Conservation (phyloP, 768 basidiomycete species). For the Termitomyces sp. region DNA sequence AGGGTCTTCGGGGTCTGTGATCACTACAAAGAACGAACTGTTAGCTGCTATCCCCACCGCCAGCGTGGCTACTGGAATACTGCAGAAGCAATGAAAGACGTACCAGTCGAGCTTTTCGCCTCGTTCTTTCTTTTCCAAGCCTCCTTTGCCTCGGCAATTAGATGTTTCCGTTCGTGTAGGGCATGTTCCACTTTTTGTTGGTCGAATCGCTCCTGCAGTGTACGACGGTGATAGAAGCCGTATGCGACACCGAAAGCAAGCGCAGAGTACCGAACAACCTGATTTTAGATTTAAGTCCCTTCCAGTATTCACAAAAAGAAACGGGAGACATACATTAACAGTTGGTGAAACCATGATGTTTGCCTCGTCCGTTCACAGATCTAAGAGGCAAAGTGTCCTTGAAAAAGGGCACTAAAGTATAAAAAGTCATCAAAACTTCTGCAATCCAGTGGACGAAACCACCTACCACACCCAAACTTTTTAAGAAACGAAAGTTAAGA, state of each 20-base stretch:
- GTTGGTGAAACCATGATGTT: slow-evolving; percentile 65
- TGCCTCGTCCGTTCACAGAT: slow-evolving; percentile 22
- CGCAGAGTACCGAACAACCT: slow-evolving; percentile 95
- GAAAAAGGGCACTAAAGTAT: slow-evolving; percentile 2
- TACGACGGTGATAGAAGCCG: slow-evolving; percentile 88
- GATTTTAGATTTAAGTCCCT: slow-evolving; percentile 1
- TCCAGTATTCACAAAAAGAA: background rate
- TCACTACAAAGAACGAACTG: slow-evolving; percentile 42
- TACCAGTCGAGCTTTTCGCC: slow-evolving; percentile 49
- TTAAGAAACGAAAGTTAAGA: slow-evolving; percentile 21
- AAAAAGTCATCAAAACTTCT: background rate
- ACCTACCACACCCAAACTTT: slow-evolving; percentile 28
- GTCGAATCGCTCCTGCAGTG: slow-evolving; percentile 80
- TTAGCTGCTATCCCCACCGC: slow-evolving; percentile 5
- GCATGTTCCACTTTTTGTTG: slow-evolving; percentile 70
- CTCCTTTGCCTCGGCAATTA: slow-evolving; percentile 84
- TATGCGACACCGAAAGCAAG: slow-evolving; percentile 83
- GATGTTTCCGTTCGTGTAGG: slow-evolving; percentile 63
- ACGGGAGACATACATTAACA: slow-evolving; percentile 54
- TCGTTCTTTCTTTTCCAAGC: slow-evolving; percentile 83
- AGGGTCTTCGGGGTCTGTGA: slow-evolving; percentile 93
- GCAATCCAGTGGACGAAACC: background rate
- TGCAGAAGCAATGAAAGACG: slow-evolving; percentile 21
- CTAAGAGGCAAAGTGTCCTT: slow-evolving; percentile 20
- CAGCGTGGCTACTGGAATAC: slow-evolving; percentile 1